Base-by-base conservation (phyloP, 768 basidiomycete species). In the Tubosaeta sp. region DNA sequence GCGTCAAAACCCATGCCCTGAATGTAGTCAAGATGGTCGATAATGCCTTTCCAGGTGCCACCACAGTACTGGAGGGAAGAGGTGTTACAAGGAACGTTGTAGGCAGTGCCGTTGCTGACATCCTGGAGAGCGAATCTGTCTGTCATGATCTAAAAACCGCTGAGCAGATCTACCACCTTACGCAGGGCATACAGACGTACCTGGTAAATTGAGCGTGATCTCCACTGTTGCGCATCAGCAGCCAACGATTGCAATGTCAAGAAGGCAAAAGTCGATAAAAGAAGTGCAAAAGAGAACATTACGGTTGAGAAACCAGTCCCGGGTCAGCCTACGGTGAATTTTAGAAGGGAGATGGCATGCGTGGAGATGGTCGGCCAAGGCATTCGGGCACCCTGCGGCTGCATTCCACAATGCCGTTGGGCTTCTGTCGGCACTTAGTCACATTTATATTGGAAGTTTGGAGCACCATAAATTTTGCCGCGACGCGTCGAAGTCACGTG, bases 1-100 rank as follows among this genome's bases (percentile, higher is more conserved):
- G 74, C 81, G 53, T 82, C 80, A 59, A 83, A 83, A 32, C 82
- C 82, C 79, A 84, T 80, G 54, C 71, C 72, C 57, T 80, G 74
- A 50, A 84, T 83, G 61, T 85, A 84, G 66, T 83, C 83, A 45
- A 85, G 75, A 55, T 82, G 76, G 54, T 71, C 68, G 47, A 71
- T 72, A 51, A 82, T 71, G 11, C 77, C 76, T 48, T 71, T 64
- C 76, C 79, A 83, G 2, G 79, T 78, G 6, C 83, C 83, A 29
- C 81, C 81, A 52, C 83, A 84, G 64, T 81, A 81, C 35, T 70
- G 69, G 38, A 78, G 76, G 25, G 69, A 63, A 29, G 67, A 61
- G 1, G 78, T 76, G 57, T 81, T 70, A 60, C 82, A 83, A 2
- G 69, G 51, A 37, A 72, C 55, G 43, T 65, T 67, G 55, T 68